phyloP scores from a whole-genome alignment of 2,329 filamentous ascomycete species.

The Decorospora gaudefroyi region DNA sequence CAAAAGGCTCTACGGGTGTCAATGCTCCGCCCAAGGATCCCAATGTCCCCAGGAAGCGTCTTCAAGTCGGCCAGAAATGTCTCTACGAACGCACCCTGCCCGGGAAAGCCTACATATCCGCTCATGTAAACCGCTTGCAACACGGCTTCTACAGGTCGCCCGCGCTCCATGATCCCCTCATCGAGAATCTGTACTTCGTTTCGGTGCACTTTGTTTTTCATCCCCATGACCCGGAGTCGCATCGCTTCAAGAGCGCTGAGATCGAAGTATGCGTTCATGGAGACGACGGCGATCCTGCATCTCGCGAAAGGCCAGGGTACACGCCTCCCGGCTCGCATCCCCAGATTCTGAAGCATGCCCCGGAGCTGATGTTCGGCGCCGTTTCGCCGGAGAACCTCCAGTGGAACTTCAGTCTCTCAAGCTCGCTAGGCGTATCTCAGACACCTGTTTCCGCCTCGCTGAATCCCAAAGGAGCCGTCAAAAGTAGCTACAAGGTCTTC shows the following conservation, averaged over 20 bases:
- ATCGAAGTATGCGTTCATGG: slow-evolving; percentile 50
- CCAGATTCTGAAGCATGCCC: slow-evolving; percentile 56
- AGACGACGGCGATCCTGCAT: slow-evolving; percentile 12
- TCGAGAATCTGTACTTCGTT: slow-evolving; percentile 55
- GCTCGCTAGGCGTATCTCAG: slow-evolving; percentile 54
- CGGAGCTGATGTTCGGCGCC: slow-evolving; percentile 55
- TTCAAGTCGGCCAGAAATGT: slow-evolving; percentile 47
- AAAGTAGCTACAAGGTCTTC: slow-evolving; percentile 51
- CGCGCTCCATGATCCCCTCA: slow-evolving; percentile 50
- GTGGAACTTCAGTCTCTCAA: slow-evolving; percentile 55
- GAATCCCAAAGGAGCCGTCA: slow-evolving; percentile 50
- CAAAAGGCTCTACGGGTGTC: slow-evolving; percentile 16
- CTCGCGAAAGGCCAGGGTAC: slow-evolving; percentile 14
- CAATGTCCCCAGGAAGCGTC: slow-evolving; percentile 32
- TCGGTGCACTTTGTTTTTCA: slow-evolving; percentile 58
- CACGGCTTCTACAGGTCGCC: slow-evolving; percentile 54
- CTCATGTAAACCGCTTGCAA: slow-evolving; percentile 57
- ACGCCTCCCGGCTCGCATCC: slow-evolving; percentile 39
- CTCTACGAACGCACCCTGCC: slow-evolving; percentile 57
- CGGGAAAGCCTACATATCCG: slow-evolving; percentile 55
- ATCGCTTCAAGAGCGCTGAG: slow-evolving; percentile 56
- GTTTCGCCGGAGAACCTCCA: slow-evolving; percentile 55
- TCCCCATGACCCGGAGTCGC: slow-evolving; percentile 48
- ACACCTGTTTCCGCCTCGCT: slow-evolving; percentile 51
- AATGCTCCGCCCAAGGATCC: slow-evolving; percentile 25